phyloP scores from a whole-genome alignment of 2,329 filamentous ascomycete genomes.

The Colletotrichum tabaci region DNA sequence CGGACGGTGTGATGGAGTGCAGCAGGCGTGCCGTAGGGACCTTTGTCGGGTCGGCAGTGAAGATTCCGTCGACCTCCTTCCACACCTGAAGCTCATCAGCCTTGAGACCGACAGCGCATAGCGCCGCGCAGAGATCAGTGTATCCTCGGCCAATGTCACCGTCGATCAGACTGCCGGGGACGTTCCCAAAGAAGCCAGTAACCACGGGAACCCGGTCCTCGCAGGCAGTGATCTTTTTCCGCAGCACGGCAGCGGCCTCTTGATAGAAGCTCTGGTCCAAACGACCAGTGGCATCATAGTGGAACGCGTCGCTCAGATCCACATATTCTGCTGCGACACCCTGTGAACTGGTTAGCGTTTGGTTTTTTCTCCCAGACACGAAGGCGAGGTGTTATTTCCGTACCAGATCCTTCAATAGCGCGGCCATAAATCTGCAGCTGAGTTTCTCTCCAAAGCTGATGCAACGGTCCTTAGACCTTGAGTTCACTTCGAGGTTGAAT shows the following conservation, averaged over 20 bases:
- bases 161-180: conserved; percentile 91
- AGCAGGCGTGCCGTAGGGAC: conserved; percentile 95
- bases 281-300: conserved; percentile 72
- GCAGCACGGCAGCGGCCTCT: conserved; percentile 72
- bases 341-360: conserved; percentile 54
- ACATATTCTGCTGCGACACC: conserved; percentile 91
- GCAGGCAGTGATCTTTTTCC: conserved; percentile 76
- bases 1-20: conserved; percentile 88
- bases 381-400: neutral
- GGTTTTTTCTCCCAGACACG: neutral
- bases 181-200: conserved; percentile 95
- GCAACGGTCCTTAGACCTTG: conserved; percentile 86
- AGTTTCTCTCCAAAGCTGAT: conserved; percentile 97
- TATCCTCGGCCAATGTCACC: conserved; percentile 94
- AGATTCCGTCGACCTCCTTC: conserved; percentile 99
- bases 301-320: conserved; percentile 87
- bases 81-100: conserved; percentile 95
- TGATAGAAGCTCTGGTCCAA: conserved; percentile 81
- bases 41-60: conserved; percentile 87
- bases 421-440: conserved; percentile 92
- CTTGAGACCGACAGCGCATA: conserved; percentile 89
- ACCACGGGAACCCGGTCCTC: conserved; percentile 80
- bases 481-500: conserved; percentile 82
- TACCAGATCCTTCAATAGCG: conserved; percentile 82
- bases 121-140: conserved; percentile 93